Base-by-base conservation (phyloP, 768 basidiomycete species). In the Serendipita sp. region DNA sequence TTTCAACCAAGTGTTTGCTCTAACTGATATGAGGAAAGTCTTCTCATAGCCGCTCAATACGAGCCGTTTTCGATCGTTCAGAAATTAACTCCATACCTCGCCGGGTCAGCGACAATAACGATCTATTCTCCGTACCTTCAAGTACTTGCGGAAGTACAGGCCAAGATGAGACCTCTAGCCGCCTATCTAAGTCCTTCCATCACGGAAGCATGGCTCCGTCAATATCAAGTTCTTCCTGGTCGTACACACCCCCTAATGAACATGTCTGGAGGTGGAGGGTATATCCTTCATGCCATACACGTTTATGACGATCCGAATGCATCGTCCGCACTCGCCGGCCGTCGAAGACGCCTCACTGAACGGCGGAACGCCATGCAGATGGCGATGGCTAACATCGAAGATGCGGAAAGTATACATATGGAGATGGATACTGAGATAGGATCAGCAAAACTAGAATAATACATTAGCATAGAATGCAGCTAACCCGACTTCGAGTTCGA, bases 151-250 rank as follows among this genome's bases (percentile, higher is more conserved):
- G 83, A 90, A 41, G 76, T 88, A 3, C 87, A 95, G 69, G 76
- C 76, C 33, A 83, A 81, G 66, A 73, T 97, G 67, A 82, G 89
- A 51, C 74, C 78, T 26, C 69, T 79, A 42, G 82, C 86, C 7
- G 73, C 78, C 65, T 94, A 82, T 72, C 76, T 98, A 11, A 84
- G 82, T 33, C 86, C 91, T 5, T 83, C 79, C 16, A 74, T 98
- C 31, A 86, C 88, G 2, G 95, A 98, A 72, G 77, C 82, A 11
- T 97, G 89, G 86, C 72, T 90, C 43, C 82, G 95, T 30, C 81
- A 82, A 65, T 99, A 98, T 74, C 95, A 98, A 71, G 85, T 93
- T 16, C 77, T 99, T n/a, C 96, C 96, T 24, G 95, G 96, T 24
- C 80, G 96, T 38, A 95, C 90, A 42, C 96, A 99, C 75, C 96